Conservation (phyloP, 73 alveolate genomes). For the Tetrahymena borealis region DNA sequence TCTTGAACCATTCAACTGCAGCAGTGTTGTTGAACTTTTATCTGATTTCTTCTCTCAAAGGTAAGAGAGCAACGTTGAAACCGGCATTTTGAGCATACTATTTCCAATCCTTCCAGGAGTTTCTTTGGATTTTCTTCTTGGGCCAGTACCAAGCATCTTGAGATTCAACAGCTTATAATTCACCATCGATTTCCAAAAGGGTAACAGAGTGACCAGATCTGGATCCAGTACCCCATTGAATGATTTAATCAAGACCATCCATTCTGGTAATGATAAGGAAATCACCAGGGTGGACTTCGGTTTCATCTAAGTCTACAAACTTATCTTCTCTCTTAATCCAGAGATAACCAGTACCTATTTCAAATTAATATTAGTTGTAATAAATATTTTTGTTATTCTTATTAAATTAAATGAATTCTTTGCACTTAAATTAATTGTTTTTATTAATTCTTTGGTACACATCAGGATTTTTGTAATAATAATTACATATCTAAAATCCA, state of each 20-base stretch:
- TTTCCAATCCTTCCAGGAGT: conserved; percentile 79
- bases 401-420: background rate
- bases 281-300: conserved; percentile 75
- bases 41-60: conserved; percentile 79
- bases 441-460: too few species aligned
- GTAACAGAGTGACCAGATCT: conserved; percentile 82
- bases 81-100: conserved; percentile 88
- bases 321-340: conserved; percentile 62
- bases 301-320: conserved; percentile 54
- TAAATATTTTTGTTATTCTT: background rate
- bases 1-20: conserved; percentile 70
- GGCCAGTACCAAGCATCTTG: conserved; percentile 98
- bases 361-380: background rate
- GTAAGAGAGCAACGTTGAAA: conserved; percentile 84
- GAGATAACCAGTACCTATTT: conserved; percentile 63
- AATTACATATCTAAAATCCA: too few species aligned
- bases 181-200: conserved; percentile 72
- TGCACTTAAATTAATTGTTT: too few species aligned
- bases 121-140: conserved; percentile 71
- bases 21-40: conserved; percentile 71
- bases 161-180: conserved; percentile 73
- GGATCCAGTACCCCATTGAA: conserved; percentile 90
- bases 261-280: conserved; percentile 77
- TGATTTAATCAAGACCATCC: conserved; percentile 89
- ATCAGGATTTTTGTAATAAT: too few species aligned